Base-by-base conservation (phyloP, 2,329 filamentous ascomycete species). In the Trichoderma atroviride region DNA sequence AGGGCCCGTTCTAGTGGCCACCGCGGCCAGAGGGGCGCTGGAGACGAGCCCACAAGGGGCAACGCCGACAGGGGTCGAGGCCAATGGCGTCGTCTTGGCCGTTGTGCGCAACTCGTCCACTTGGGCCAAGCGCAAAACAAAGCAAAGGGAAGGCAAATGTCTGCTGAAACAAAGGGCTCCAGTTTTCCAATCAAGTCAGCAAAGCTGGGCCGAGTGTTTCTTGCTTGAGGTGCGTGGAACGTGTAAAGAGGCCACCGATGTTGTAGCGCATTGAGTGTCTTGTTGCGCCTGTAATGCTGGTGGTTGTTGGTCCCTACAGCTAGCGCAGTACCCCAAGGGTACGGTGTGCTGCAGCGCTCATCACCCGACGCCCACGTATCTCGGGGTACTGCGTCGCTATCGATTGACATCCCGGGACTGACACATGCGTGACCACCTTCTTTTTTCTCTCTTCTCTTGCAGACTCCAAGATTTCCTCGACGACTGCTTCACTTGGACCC, bases 131-230 rank as follows among this genome's bases (percentile, higher is more conserved):
- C 29, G 55, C 50, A 56, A 64, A 64, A 64, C 61, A 31, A 37
- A 14, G 61, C 27, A 35, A 35, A 47, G 24, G 43, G 24, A 58
- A 67, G 35, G 40, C 59, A 59, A 52, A 35, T 37, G 64, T 24
- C 40, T 67, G 40, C 40, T 64, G 64, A 67, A 67, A 67, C 64
- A 67, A 47, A 29, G 19, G 64, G 35, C 64, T 19, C 64, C 64
- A 67, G 7, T 66, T 66, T 57, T 35, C 2, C 9, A 58, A 33
- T 35, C n/a, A 24, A 37, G 64, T 37, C 55, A 24, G 47, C 22
- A 35, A 56, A 40, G 24, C 50, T 64, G 31, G 40, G 40, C 40
- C 40, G 40, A 61, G 37, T 29, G 19, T 7, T 24, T 22, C 55
- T 57, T 37, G 55, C 16, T 3, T n/a, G 40, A 3, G 7, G 9